These are phyloP conservation scores for Fusarium torulosum DNA, from an alignment of 2,329 filamentous ascomycete species.

Conservation along the genomic window DNA sequence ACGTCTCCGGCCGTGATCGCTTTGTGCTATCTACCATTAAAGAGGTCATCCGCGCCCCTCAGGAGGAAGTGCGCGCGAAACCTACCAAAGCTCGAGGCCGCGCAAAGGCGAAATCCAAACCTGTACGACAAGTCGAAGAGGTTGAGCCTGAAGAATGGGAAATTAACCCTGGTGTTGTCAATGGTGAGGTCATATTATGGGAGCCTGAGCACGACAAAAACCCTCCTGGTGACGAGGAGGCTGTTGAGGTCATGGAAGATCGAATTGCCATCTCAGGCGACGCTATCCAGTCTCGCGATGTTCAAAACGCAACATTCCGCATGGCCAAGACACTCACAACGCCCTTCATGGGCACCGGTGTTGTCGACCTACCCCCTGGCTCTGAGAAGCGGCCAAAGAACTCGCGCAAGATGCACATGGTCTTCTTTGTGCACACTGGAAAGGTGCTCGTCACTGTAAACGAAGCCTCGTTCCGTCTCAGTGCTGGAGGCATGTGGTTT, in stretches of 20 bases:
- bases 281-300: constrained; percentile 69
- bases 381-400: constrained; percentile 92
- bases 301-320: constrained; percentile 78
- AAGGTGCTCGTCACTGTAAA: constrained; percentile 84
- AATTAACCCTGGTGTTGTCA: constrained; percentile 71
- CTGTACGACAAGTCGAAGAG: constrained; percentile 62
- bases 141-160: constrained; percentile 78
- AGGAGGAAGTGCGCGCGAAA: constrained; percentile 63
- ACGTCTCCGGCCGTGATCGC: constrained; percentile 56
- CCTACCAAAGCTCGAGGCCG: constrained; percentile 48
- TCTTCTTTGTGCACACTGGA: constrained; percentile 90
- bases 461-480: constrained; percentile 82
- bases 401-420: constrained; percentile 95
- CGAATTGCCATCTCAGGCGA: constrained; percentile 68
- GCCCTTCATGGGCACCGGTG: constrained; percentile 88
- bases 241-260: constrained; percentile 66
- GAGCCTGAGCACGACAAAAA: constrained; percentile 67
- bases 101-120: constrained; percentile 49
- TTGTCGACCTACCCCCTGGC: constrained; percentile 88
- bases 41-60: constrained; percentile 77
- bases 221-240: constrained; percentile 67
- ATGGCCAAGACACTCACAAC: constrained; percentile 90
- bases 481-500: constrained; percentile 91
- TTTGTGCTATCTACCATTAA: constrained; percentile 79
- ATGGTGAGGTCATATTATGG: constrained; percentile 74